phyloP scores from a whole-genome alignment of 2,329 filamentous ascomycete species.

The Biscogniauxia mediterranea region DNA sequence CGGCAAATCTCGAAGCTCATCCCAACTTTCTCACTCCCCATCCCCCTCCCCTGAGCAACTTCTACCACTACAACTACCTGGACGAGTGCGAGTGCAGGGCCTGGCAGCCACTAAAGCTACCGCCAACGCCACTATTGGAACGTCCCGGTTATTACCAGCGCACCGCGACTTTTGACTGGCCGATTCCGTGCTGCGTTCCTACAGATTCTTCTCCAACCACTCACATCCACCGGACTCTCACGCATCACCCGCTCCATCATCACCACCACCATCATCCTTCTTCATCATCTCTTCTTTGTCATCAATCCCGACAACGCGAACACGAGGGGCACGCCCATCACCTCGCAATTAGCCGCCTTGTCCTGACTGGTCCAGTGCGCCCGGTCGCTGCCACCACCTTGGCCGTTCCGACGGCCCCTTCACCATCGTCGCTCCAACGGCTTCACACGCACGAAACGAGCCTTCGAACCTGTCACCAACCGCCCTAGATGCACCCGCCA shows the following conservation, averaged over 20 bases:
- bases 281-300: too few species aligned
- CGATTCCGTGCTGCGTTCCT: not conserved
- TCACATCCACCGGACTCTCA: not conserved
- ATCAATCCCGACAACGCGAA: too few species aligned
- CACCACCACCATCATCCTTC: too few species aligned
- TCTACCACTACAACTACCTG: not conserved
- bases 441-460: slow-evolving; percentile 30
- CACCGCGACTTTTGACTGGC: not conserved
- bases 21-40: not conserved
- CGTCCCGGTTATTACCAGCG: not conserved
- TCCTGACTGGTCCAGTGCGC: slow-evolving; percentile 9
- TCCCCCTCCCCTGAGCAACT: slow-evolving; percentile 3
- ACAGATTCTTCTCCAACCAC: not conserved
- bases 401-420: slow-evolving; percentile 27
- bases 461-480: slow-evolving; percentile 26
- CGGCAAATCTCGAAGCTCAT: not conserved
- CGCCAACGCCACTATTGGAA: not conserved
- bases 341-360: not conserved
- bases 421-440: slow-evolving; percentile 29
- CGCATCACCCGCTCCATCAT: too few species aligned
- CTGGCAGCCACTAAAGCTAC: not conserved
- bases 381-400: slow-evolving; percentile 1
- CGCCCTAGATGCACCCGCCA: slow-evolving; percentile 31
- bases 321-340: too few species aligned
- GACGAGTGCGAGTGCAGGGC: not conserved